Evolutionary conservation across 108 stramenopile genomes (phyloP), one percentile per base, ranked within the genome.

Genomic region (Cyclotella distinguenda): DNA sequence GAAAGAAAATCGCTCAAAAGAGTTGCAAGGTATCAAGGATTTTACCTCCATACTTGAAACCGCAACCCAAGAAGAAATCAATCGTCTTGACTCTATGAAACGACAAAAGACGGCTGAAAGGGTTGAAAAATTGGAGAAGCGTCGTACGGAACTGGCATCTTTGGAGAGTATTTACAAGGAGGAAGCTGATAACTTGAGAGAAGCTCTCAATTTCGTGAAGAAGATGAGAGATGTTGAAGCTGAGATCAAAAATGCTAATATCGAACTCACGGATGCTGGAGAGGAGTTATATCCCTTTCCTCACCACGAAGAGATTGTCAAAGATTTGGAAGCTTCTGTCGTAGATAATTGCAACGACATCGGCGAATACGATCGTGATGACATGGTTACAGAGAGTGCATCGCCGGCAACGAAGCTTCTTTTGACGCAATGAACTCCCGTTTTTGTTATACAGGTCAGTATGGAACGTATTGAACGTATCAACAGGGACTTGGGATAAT

Each of bases 21-120:
- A 77, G 47, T 27, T 72, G 21, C 32, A 57, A 18, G 75, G 68
- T 39, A 51, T 66, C 16, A 59, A 51, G n/a, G 71, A 58, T 4
- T 60, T 46, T 31, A 45, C 63, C 13, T 19, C 66, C 21, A 65
- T 78, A 48, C 57, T 83, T 28, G 60, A 71, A 47, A 72, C 60
- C 9, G 76, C 71, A 15, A 57, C 54, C 27, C 35, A 73, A 35
- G 65, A 61, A 10, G 72, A 83, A 66, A 49, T 62, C 19, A 46
- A 15, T 22, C 60, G 51, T 27, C 50, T 70, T 30, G 53, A 80
- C 5, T 66, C 47, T 23, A 39, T 77, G 59, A 74, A 66, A 32
- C 49, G 52, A 18, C 63, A 74, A 45, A 60, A 65, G 51, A 50
- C 50, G 23, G 73, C 66, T 36, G 45, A 45, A 16, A 64, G 73